Evolutionary conservation across 2,329 filamentous ascomycete species (phyloP).

Genomic region (Beauveria bassiana): DNA sequence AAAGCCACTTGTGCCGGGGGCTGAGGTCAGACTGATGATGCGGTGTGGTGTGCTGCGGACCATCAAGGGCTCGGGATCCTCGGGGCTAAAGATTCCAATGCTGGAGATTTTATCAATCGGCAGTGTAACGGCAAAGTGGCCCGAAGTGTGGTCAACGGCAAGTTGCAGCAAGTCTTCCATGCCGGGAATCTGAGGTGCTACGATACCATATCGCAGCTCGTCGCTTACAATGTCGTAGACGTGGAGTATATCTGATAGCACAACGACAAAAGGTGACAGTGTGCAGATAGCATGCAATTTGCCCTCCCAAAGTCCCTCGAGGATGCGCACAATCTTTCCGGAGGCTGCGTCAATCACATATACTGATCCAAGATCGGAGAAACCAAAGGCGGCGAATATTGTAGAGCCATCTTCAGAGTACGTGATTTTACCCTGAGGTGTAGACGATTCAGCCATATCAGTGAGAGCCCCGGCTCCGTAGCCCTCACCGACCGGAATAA

Average conservation of each 20-base stretch:
- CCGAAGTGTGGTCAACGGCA: conserved; percentile 58
- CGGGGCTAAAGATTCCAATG: conserved; percentile 60
- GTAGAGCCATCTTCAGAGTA: conserved; percentile 83
- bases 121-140: conserved; percentile 59
- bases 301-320: conserved; percentile 60
- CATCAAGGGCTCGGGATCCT: conserved; percentile 50
- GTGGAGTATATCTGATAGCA: conserved; percentile 63
- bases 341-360: conserved; percentile 69
- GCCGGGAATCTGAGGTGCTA: conserved; percentile 38
- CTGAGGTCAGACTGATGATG: conserved; percentile 60
- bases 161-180: conserved; percentile 51
- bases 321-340: conserved; percentile 57
- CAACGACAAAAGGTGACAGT: conserved; percentile 64
- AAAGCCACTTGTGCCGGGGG: conserved; percentile 60
- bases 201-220: conserved; percentile 59
- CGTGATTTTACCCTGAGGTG: conserved; percentile 54
- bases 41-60: conserved; percentile 48
- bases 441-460: conserved; percentile 19
- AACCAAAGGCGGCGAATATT: conserved; percentile 59
- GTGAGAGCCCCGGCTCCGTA: conserved; percentile 35
- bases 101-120: conserved; percentile 40
- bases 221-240: conserved; percentile 84
- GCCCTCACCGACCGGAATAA: conserved; percentile 44
- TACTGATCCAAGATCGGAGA: conserved; percentile 51
- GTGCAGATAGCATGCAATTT: conserved; percentile 62